Conservation (phyloP, 1,284 basidiomycete genomes). For the Uromyces viciae-fabae region DNA sequence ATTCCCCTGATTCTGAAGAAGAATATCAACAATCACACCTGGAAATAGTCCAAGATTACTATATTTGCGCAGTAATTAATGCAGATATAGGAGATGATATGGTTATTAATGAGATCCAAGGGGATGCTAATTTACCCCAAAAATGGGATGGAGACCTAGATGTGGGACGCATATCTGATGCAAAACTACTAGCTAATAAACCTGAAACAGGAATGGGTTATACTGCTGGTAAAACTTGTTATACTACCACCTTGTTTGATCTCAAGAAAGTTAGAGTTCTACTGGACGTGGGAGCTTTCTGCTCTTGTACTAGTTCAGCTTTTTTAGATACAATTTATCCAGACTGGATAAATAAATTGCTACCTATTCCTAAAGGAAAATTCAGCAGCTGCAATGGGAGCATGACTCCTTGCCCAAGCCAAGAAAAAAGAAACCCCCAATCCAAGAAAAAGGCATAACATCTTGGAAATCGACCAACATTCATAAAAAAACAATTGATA, state of each 20-base stretch:
- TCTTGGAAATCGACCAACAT: no score
- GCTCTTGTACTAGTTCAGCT: background rate
- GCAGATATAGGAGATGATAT: background rate
- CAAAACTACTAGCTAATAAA: background rate
- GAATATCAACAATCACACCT: no score
- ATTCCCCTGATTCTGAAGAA: no score
- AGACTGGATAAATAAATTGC: background rate
- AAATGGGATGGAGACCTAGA: background rate
- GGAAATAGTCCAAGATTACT: no score
- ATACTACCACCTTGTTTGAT: background rate
- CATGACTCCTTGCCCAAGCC: slow-evolving; percentile 9
- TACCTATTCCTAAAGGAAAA: background rate
- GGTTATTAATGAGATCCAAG: background rate
- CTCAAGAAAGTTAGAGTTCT: background rate
- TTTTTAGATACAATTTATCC: background rate
- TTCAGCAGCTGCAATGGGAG: slow-evolving; percentile 5
- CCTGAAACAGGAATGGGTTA: background rate
- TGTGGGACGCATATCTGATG: background rate
- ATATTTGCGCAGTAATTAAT: no score
- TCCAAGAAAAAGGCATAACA: no score
- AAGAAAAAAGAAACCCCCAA: no score
- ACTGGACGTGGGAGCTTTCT: slow-evolving; percentile 4
- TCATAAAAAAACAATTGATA: no score
- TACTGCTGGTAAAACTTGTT: background rate
- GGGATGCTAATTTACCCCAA: background rate